These are phyloP conservation scores for Xylaria polymorpha DNA, from an alignment of 2,329 filamentous ascomycete genomes.

Conservation along the genomic window DNA sequence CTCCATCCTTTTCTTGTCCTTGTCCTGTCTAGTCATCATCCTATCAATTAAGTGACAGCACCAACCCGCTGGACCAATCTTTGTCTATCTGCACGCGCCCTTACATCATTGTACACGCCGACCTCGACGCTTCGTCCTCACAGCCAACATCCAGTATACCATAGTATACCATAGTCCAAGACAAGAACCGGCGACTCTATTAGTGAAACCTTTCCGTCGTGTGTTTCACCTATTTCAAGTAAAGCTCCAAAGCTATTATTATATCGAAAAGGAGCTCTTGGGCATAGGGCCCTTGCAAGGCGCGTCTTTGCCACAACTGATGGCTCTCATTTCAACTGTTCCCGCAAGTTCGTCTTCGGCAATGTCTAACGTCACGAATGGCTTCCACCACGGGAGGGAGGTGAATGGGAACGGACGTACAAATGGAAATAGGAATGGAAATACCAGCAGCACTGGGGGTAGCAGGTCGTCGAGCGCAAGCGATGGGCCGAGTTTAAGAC, in stretches of 20 bases:
- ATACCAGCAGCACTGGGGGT: conserved; percentile 50
- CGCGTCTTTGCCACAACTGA: conserved; percentile 33
- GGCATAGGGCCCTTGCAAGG: conserved; percentile 18
- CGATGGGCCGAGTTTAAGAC: conserved; percentile 56
- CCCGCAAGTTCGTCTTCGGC: conserved; percentile 48
- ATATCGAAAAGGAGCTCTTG: conserved; percentile 15
- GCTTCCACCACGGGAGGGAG: conserved; percentile 45
- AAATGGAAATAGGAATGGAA: conserved; percentile 46
- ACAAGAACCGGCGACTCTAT: conserved; percentile 2
- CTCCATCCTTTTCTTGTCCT: conserved; percentile 24
- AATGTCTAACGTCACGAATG: conserved; percentile 51
- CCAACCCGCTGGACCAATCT: not conserved
- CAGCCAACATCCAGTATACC: not conserved
- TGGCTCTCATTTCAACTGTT: conserved; percentile 45
- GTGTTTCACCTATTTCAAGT: not conserved
- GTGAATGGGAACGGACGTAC: conserved; percentile 42
- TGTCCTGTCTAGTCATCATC: not conserved
- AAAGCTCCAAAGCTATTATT: conserved; percentile 9
- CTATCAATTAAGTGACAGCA: not conserved
- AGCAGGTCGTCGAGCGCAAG: conserved; percentile 47
- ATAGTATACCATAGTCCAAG: not conserved
- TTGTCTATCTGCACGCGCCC: conserved; percentile 10
- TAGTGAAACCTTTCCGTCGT: not conserved
- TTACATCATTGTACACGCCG: not conserved
- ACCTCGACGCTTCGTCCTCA: not conserved